Evolutionary conservation across 2,329 filamentous ascomycete species (phyloP), one percentile per base, ranked within the genome.

Genomic region (Conoideocrella luteorostrata): DNA sequence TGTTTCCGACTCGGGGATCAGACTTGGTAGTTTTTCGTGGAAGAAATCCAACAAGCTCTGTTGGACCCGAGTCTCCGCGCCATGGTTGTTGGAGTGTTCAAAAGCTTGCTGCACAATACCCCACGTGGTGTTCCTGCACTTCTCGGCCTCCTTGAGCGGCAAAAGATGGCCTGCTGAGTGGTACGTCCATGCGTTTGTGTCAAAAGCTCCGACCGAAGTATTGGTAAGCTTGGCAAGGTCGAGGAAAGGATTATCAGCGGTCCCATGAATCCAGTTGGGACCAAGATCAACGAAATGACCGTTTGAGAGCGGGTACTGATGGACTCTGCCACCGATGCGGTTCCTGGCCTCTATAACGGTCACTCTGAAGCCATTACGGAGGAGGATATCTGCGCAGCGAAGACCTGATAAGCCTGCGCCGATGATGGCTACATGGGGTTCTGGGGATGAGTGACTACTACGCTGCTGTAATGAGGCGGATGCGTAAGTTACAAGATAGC

Each of bases 261-360:
- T 86, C 26, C 85, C 84, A 47, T 89, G 84, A 41, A 89, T 86
- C 84, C 84, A 89, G 54, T 88, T 89, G n/a, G 84, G 82, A 1
- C 85, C 85, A 24, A 76, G 61, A 50, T 81, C 77, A n/a, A 78
- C 69, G 7, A 69, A 51, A 23, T 67, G 63, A 0, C 71, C 71
- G 30, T 72, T 74, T 11, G 65, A 61, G 4, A 80, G 64, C 18
- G 56, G 60, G 40, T 68, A 62, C 53, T 80, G 77, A 43, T 71
- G 64, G 23, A 86, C 69, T 24, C 84, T 74, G 2, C 84, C 84
- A 10, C 84, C 84, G 30, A 88, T 57, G 6, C 84, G 73, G 54
- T 82, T 63, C 13, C 84, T 71, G 7, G 77, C 85, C 58, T 89
- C 84, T 15, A 88, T 65, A 11, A 88, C 68, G 0, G 83, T 86